Evolutionary conservation across 2,329 filamentous ascomycete genomes (phyloP), one percentile per base, ranked within the genome.

Genomic region (Thelonectria blattea): DNA sequence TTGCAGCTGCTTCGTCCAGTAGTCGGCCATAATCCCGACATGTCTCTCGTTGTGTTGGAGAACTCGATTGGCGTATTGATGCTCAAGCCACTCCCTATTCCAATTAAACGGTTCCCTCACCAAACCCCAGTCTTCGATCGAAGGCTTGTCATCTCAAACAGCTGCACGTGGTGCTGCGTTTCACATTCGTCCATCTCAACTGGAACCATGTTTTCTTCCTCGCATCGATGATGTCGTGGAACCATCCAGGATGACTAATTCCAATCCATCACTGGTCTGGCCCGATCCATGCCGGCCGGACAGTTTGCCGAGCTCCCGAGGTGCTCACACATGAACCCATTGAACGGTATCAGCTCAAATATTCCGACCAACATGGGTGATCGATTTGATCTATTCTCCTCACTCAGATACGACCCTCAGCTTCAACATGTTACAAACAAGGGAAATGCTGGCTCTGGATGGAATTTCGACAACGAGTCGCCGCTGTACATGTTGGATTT

Each of bases 401-500:
- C 91, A 1, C 79, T 93, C 58, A 88, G 91, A 55, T 92, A 89
- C 72, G 91, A 94, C 66, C 81, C 84, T 15, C 71, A 73, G 2
- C 82, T 94, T 39, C 70, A 78, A 8, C 64, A 75, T 8, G 75
- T 81, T 37, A 75, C 79, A 10, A 74, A 75, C 56, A 74, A 71
- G 34, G 73, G 72, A 1, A 72, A 79, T 32, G 61, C 68, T 32
- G 71, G 81, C 61, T 74, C 79, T 42, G 84, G 80, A 17, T 88
- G 81, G 78, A 88, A 87, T 69, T 80, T 78, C 67, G 65, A 70
- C 24, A 76, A 79, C 24, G 71, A 78, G 7, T 91, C 87, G 9
- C 85, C 88, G 0, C 88, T 92, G 67, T 96, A 96, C 75, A 92
- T 96, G 83, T 83, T 95, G 15, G 81, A 87, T 59, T 88, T 89